Conservation (phyloP, 768 basidiomycete genomes). For the Galerina marginata region DNA sequence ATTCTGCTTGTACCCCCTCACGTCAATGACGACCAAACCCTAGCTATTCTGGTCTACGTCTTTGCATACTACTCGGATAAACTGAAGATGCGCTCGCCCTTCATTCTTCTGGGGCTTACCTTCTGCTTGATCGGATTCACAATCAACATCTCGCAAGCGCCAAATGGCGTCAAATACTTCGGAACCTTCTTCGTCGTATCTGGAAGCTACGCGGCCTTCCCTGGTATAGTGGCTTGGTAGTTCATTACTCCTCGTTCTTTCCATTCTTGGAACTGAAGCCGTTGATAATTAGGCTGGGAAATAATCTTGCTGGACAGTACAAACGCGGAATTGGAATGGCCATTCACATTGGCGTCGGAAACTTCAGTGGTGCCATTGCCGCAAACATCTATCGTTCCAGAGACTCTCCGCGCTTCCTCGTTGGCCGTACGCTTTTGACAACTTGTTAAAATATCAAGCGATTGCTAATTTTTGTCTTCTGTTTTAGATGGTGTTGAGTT, state of each 20-base stretch:
- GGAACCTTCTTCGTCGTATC: constrained; percentile 72
- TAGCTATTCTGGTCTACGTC: constrained; percentile 57
- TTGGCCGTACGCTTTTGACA: constrained; percentile 58
- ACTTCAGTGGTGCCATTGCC: constrained; percentile 68
- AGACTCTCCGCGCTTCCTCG: constrained; percentile 63
- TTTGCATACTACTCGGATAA: constrained; percentile 68
- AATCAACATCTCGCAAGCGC: constrained; percentile 63
- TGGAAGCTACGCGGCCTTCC: constrained; percentile 65
- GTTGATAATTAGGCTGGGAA: constrained; percentile 55
- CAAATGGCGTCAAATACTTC: constrained; percentile 68
- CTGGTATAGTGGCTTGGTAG: constrained; percentile 68
- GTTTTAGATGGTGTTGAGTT: constrained; percentile 62
- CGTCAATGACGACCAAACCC: background rate
- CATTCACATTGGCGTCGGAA: constrained; percentile 70
- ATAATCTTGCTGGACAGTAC: constrained; percentile 71
- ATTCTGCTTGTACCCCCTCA: background rate
- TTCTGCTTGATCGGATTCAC: constrained; percentile 63
- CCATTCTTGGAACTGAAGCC: background rate
- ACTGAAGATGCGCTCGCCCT: constrained; percentile 57
- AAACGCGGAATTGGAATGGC: constrained; percentile 75
- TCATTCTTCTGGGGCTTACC: constrained; percentile 56
- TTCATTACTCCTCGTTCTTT: constrained; percentile 10
- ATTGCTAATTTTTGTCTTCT: background rate
- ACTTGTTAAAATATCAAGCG: background rate
- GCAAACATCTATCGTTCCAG: constrained; percentile 63